A percentile compares a stretch with the other conserved stretches of the same genome.
Evolutionary conservation across 176 grass and related monocot species (phyloP).

Genomic region (Eragrostis curvula): DNA sequence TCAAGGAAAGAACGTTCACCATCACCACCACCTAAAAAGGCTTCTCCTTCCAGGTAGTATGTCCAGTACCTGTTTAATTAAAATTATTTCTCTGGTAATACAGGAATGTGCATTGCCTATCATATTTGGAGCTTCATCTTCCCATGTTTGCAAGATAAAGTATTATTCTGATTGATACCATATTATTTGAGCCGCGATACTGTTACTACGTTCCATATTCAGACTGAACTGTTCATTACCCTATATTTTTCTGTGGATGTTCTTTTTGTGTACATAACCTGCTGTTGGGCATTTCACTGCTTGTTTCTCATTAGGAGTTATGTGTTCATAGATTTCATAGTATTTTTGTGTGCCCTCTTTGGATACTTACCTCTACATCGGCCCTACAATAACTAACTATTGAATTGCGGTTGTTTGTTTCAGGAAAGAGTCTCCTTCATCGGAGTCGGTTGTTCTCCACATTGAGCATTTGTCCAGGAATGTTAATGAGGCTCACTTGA

Average conservation of each 20-base stretch:
- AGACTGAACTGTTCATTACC: too few relatives aligned
- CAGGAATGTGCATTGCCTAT: too few relatives aligned
- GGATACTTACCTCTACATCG: too few relatives aligned
- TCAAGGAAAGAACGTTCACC: slow-evolving; percentile 59
- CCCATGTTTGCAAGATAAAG: neutral
- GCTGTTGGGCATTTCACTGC: neutral
- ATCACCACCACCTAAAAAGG: slow-evolving; percentile 75
- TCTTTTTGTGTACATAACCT: neutral
- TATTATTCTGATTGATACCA: neutral
- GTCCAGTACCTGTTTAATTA: slow-evolving; percentile 1
- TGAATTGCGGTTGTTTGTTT: slow-evolving; percentile 39
- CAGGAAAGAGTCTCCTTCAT: slow-evolving; percentile 85
- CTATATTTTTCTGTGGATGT: neutral
- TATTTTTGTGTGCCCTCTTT: neutral
- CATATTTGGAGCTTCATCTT: neutral
- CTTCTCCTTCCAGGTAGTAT: slow-evolving; percentile 75
- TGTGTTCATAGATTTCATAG: neutral
- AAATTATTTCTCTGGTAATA: neutral
- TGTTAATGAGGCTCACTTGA: slow-evolving; percentile 94
- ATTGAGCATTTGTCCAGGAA: slow-evolving; percentile 96
- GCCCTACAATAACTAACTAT: slow-evolving; percentile 17
- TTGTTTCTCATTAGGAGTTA: slow-evolving; percentile 7
- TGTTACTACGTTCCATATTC: neutral
- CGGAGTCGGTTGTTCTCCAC: slow-evolving; percentile 87
- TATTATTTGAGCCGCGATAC: neutral